phyloP scores from a whole-genome alignment of 2,329 filamentous ascomycete genomes.

The Cladophialophora bantiana region DNA sequence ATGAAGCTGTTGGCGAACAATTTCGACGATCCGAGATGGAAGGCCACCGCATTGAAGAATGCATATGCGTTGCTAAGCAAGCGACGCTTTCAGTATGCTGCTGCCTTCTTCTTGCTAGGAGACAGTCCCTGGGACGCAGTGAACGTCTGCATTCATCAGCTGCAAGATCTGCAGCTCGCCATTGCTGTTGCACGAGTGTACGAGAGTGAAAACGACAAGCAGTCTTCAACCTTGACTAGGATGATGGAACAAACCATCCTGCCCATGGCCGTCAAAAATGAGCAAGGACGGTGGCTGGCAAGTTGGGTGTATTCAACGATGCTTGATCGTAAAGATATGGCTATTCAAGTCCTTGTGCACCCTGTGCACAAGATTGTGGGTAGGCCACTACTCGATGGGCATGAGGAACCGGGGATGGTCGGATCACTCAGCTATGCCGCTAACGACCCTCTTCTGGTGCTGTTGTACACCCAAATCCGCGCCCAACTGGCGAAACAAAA shows the following conservation, averaged over 20 bases:
- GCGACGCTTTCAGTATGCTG: slow-evolving; percentile 90
- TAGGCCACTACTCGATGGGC: slow-evolving; percentile 49
- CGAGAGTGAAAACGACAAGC: slow-evolving; percentile 84
- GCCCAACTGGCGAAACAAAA: slow-evolving; percentile 83
- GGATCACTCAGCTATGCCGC: slow-evolving; percentile 81
- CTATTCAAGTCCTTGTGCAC: slow-evolving; percentile 81
- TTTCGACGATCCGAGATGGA: slow-evolving; percentile 86
- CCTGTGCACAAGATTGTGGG: slow-evolving; percentile 78
- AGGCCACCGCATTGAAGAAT: slow-evolving; percentile 89
- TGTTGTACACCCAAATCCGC: slow-evolving; percentile 85
- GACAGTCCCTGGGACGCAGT: slow-evolving; percentile 85
- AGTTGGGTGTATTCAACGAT: slow-evolving; percentile 94
- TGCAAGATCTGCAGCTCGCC: slow-evolving; percentile 88
- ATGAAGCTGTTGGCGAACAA: slow-evolving; percentile 84
- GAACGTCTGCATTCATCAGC: slow-evolving; percentile 82
- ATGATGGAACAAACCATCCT: slow-evolving; percentile 83
- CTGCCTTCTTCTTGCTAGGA: slow-evolving; percentile 91
- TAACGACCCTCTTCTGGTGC: slow-evolving; percentile 81
- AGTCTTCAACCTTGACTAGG: slow-evolving; percentile 69
- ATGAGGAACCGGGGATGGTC: slow-evolving; percentile 48
- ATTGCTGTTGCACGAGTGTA: slow-evolving; percentile 88
- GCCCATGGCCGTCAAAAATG: slow-evolving; percentile 75
- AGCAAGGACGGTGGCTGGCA: slow-evolving; percentile 84
- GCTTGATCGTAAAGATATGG: slow-evolving; percentile 78
- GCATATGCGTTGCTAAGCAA: slow-evolving; percentile 94